Evolutionary conservation across 495 filamentous ascomycete species (phyloP), one percentile per base, ranked within the genome.

Genomic region (Neohortaea acidophila): DNA sequence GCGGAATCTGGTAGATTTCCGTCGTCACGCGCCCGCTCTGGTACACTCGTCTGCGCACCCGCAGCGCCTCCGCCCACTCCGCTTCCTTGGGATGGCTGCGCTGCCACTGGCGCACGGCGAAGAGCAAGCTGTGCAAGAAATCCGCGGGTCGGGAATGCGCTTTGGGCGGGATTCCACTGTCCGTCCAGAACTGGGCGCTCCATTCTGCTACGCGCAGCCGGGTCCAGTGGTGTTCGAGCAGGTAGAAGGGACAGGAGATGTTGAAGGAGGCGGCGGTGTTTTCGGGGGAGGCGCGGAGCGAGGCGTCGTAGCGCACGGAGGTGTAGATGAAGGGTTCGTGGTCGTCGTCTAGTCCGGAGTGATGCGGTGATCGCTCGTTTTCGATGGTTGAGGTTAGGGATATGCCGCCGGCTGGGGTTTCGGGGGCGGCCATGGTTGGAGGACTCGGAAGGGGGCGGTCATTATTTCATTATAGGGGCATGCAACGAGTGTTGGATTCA

Each of bases 271-370:
- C 45, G 14, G 11, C 24, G n/a, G 40, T 38, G 28, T 70, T 64
- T 59, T 65, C 63, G 25, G 62, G 29, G 5, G 47, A 52, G 23
- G 53, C 35, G 4, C 66, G 58, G 21, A 92, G 73, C 4, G 54
- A 46, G 7, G 72, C 74, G 48, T 94, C 84, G 55, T 79, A 85
- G 38, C 76, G 78, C 35, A 89, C 67, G 7, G 83, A 76, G 1
- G 81, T 74, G 41, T 84, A 79, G 44, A 87, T 62, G 26, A 67
- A 41, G 5, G 18, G 12, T 3, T 43, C 47, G n/a, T 44, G 20
- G 26, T 26, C 35, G n/a, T n/a, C n/a, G n/a, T n/a, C n/a, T n/a
- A n/a, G n/a, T n/a, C n/a, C n/a, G n/a, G n/a, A n/a, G n/a, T n/a
- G n/a, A n/a, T n/a, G n/a, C n/a, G n/a, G n/a, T n/a, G n/a, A n/a